Percentiles rank a stretch among this genome's conserved stretches.
These are phyloP conservation scores for Flaveria sonorensis DNA, from an alignment of 129 eudicot species.

Conservation along the genomic window DNA sequence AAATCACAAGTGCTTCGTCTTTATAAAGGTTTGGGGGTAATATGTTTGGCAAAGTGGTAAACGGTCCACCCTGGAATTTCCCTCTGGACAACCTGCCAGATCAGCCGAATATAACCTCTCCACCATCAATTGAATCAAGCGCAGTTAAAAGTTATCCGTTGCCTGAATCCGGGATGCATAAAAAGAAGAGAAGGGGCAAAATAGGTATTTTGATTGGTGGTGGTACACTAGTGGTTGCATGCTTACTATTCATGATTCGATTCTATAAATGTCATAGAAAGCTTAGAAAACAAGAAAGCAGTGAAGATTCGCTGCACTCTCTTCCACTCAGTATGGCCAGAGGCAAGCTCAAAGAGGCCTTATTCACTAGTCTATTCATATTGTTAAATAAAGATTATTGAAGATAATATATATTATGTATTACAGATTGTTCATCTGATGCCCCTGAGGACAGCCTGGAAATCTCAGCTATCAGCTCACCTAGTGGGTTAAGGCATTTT, in stretches of 20 bases:
- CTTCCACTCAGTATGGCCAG: slow-evolving; percentile 51
- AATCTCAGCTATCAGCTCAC: slow-evolving; percentile 45
- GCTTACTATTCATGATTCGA: slow-evolving; percentile 47
- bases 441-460: slow-evolving; percentile 48
- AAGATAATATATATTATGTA: not conserved
- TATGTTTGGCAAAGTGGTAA: slow-evolving; percentile 50
- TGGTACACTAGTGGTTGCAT: slow-evolving; percentile 43
- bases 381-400: not conserved
- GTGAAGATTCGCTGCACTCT: slow-evolving; percentile 45
- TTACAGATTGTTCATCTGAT: slow-evolving; percentile 43
- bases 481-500: slow-evolving; percentile 49
- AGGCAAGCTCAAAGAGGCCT: slow-evolving; percentile 45
- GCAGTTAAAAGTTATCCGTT: slow-evolving; percentile 63
- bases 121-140: slow-evolving; percentile 72
- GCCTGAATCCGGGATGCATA: slow-evolving; percentile 29
- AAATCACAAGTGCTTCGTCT: no score
- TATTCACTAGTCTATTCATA: slow-evolving; percentile 3
- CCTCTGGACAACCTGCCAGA: slow-evolving; percentile 51
- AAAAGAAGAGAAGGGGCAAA: slow-evolving; percentile 44
- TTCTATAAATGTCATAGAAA: slow-evolving; percentile 31
- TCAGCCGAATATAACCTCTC: slow-evolving; percentile 54
- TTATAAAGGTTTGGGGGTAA: slow-evolving; percentile 70
- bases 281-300: slow-evolving; percentile 37
- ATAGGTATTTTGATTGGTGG: slow-evolving; percentile 46
- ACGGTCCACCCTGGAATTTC: slow-evolving; percentile 78